A percentile compares a stretch with the other conserved stretches of the same genome.
phyloP scores from a whole-genome alignment of 1,139 yeast genomes.

The Suhomyces yuchorum region DNA sequence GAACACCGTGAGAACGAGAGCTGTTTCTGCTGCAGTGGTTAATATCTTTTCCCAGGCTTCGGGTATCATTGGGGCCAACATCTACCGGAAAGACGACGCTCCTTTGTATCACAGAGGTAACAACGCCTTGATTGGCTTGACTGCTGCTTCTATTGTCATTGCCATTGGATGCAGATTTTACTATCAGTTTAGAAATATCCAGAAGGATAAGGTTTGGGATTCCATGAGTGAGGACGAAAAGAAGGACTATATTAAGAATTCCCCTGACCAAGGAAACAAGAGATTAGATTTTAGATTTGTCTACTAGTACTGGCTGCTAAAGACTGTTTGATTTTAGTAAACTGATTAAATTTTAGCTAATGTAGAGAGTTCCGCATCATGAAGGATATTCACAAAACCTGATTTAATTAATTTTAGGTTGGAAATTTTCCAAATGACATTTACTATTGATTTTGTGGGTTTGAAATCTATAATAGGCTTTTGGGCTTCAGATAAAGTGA shows the following conservation, averaged over 20 bases:
- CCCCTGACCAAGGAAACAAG: constrained; percentile 22
- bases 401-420: no score
- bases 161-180: constrained; percentile 19
- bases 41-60: constrained; percentile 26
- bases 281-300: constrained; percentile 22
- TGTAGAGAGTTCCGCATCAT: no score
- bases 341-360: neutral
- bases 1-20: constrained; percentile 25
- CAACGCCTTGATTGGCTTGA: constrained; percentile 24
- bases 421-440: no score
- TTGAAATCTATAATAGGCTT: no score
- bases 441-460: no score
- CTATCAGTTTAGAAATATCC: constrained; percentile 19
- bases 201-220: constrained; percentile 18
- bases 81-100: constrained; percentile 30
- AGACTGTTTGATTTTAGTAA: neutral
- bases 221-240: constrained; percentile 18
- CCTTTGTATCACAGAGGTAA: constrained; percentile 34
- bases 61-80: constrained; percentile 22
- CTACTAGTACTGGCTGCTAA: constrained; percentile 10
- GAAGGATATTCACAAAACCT: no score
- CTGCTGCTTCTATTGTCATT: constrained; percentile 20
- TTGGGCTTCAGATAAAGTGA: no score
- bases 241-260: constrained; percentile 14
- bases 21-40: constrained; percentile 28